phyloP scores from a whole-genome alignment of 768 basidiomycete species.

The Agrocybe pediades region DNA sequence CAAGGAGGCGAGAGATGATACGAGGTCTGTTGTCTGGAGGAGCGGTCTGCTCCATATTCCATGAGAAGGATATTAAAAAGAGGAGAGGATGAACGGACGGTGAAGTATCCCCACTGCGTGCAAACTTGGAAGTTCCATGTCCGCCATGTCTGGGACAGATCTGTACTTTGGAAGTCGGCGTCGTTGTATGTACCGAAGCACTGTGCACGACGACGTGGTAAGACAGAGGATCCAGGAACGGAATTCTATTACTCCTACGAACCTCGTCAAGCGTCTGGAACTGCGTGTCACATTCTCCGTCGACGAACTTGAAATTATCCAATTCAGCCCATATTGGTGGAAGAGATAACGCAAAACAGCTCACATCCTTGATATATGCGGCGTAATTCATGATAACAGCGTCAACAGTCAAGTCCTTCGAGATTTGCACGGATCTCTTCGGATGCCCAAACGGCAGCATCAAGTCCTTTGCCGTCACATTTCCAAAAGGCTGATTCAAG shows the following conservation, averaged over 20 bases:
- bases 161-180: slow-evolving; percentile 58
- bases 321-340: background rate
- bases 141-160: slow-evolving; percentile 77
- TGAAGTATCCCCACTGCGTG: slow-evolving; percentile 96
- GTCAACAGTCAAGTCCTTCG: slow-evolving; percentile 52
- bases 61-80: background rate
- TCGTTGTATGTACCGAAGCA: slow-evolving; percentile 89
- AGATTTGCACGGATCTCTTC: slow-evolving; percentile 47
- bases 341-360: slow-evolving; percentile 1
- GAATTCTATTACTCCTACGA: slow-evolving; percentile 5
- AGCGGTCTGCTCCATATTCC: slow-evolving; percentile 55
- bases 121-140: slow-evolving; percentile 92
- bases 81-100: slow-evolving; percentile 41
- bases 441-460: slow-evolving; percentile 51
- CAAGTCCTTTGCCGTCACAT: slow-evolving; percentile 23
- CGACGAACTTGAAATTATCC: background rate
- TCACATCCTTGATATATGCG: slow-evolving; percentile 70
- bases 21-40: slow-evolving; percentile 73
- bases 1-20: slow-evolving; percentile 79
- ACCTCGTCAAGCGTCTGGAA: slow-evolving; percentile 52
- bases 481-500: slow-evolving; percentile 47
- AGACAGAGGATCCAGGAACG: background rate
- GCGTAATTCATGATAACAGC: slow-evolving; percentile 73
- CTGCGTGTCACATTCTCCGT: slow-evolving; percentile 37
- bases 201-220: slow-evolving; percentile 32